Evolutionary conservation across 169 alveolate genomes (phyloP).

Genomic region (Plasmodium adleri): DNA sequence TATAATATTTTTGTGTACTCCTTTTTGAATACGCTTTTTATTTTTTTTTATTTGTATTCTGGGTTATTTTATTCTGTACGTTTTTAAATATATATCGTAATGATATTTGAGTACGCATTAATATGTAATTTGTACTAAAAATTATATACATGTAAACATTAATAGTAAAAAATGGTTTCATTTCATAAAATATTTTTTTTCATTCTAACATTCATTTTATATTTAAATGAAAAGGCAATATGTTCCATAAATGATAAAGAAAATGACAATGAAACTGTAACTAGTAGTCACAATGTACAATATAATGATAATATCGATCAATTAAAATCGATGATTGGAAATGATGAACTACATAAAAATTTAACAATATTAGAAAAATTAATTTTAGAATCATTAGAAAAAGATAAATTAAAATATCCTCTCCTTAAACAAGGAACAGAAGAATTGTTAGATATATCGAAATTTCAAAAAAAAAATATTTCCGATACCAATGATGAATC

Average conservation of each 20-base stretch:
- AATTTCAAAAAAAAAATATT: slow-evolving; percentile 10
- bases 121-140: too few species aligned
- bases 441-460: slow-evolving; percentile 22
- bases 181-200: neutral
- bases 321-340: slow-evolving; percentile 27
- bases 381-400: slow-evolving; percentile 23
- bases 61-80: too few species aligned
- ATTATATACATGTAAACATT: neutral
- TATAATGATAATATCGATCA: slow-evolving; percentile 2
- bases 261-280: too few species aligned
- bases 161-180: slow-evolving; percentile 12
- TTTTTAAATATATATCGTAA: too few species aligned
- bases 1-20: too few species aligned
- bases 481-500: neutral
- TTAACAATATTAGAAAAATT: slow-evolving; percentile 34
- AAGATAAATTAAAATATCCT: slow-evolving; percentile 29
- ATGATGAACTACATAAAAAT: slow-evolving; percentile 12
- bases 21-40: too few species aligned
- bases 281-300: too few species aligned
- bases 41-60: too few species aligned
- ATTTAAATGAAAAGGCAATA: neutral
- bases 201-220: neutral
- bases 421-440: neutral
- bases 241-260: neutral
- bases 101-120: too few species aligned